Conservation (phyloP, 208 protist species). For the Acanthamoeba sp. region DNA sequence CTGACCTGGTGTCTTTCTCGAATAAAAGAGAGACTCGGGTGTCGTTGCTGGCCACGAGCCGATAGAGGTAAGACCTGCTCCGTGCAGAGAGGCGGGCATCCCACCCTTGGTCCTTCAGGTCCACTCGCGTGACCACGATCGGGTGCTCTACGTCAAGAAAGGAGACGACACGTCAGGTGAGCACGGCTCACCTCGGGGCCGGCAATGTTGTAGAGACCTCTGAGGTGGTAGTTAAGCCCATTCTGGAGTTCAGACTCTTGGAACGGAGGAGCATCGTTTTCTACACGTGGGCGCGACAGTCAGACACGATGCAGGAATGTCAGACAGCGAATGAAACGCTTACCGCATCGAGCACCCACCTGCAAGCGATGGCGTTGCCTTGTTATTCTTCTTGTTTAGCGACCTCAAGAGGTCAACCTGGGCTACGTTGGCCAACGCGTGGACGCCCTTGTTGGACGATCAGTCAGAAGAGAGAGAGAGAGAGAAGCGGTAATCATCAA, state of each 20-base stretch:
- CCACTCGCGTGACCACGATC: constrained; percentile 15
- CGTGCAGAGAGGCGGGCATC: background rate
- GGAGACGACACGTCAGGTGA: background rate
- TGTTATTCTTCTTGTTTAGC: background rate
- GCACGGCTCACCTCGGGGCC: background rate
- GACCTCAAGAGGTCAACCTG: constrained; percentile 25
- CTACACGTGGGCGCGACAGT: no score
- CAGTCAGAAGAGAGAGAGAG: no score
- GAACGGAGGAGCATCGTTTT: background rate
- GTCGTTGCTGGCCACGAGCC: background rate
- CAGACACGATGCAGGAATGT: no score
- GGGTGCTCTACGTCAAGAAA: constrained; percentile 39
- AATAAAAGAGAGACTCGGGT: background rate
- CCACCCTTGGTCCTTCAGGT: background rate
- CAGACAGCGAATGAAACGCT: no score
- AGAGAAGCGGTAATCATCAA: no score
- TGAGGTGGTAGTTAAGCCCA: constrained; percentile 15
- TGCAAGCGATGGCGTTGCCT: background rate
- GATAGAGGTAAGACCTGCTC: constrained; percentile 23
- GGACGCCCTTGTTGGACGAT: no score
- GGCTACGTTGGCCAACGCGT: constrained; percentile 18
- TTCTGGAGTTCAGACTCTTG: constrained; percentile 7
- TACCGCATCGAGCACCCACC: background rate
- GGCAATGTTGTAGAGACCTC: background rate
- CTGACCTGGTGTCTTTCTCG: constrained; percentile 36